Evolutionary conservation across 2,329 filamentous ascomycete species (phyloP).

Genomic region (Camillea tinctor): DNA sequence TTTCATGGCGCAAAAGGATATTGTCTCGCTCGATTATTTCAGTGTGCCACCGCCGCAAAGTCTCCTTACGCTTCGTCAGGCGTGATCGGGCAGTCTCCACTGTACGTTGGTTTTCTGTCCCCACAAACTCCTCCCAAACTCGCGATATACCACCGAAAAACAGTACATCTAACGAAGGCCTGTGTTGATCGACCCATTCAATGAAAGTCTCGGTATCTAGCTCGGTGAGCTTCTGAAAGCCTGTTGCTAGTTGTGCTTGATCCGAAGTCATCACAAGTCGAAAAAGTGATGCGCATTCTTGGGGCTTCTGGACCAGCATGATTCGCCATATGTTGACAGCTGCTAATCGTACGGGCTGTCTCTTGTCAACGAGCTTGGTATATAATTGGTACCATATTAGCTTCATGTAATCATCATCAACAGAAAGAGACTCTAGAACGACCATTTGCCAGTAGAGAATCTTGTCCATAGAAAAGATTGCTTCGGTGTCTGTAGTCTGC

Average conservation of each 20-base stretch:
- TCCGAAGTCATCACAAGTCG: constrained; percentile 68
- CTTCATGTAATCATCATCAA: constrained; percentile 78
- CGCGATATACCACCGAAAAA: constrained; percentile 82
- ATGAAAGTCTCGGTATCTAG: constrained; percentile 88
- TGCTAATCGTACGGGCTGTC: constrained; percentile 65
- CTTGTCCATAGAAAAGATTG: constrained; percentile 73
- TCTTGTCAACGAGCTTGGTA: constrained; percentile 74
- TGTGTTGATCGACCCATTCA: constrained; percentile 81
- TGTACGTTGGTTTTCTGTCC: constrained; percentile 75
- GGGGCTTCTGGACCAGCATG: constrained; percentile 87
- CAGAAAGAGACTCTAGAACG: constrained; percentile 73
- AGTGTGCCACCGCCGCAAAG: constrained; percentile 73
- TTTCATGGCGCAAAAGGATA: constrained; percentile 76
- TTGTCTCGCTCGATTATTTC: constrained; percentile 70
- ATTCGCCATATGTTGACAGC: constrained; percentile 89
- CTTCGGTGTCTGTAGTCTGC: constrained; percentile 58
- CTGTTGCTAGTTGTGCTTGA: constrained; percentile 68
- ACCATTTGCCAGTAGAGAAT: constrained; percentile 96
- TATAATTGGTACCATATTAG: constrained; percentile 93
- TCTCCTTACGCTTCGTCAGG: constrained; percentile 75
- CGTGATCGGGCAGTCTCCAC: constrained; percentile 71
- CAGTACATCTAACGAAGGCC: constrained; percentile 72
- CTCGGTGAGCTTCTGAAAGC: constrained; percentile 81
- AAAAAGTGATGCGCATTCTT: constrained; percentile 73
- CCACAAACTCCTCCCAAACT: constrained; percentile 85